These are phyloP conservation scores for Hydrangea macrophylla DNA, from an alignment of 148 eudicot genomes.

Conservation along the genomic window DNA sequence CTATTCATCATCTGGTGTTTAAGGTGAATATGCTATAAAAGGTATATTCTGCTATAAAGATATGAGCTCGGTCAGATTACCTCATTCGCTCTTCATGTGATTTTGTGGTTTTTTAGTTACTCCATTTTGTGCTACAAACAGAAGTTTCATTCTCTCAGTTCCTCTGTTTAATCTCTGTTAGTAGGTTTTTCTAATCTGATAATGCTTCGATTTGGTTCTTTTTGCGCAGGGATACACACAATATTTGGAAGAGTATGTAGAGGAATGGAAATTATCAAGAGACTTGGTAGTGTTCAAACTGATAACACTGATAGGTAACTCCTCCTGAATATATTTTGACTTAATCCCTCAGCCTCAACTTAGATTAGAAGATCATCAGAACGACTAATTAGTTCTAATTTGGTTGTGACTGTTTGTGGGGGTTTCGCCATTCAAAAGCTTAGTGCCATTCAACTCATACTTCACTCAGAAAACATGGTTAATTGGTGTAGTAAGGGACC, in stretches of 20 bases:
- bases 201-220: neutral
- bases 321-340: neutral
- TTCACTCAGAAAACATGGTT: neutral
- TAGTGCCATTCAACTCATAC: neutral
- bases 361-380: neutral
- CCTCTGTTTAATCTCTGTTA: neutral
- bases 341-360: neutral
- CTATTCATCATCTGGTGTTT: neutral
- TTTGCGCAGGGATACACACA: constrained; percentile 80
- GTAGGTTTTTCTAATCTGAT: neutral
- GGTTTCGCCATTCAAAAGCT: neutral
- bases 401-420: neutral
- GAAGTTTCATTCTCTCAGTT: neutral
- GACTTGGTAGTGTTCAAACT: constrained; percentile 95
- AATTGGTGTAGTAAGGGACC: neutral
- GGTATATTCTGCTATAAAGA: neutral
- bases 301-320: constrained; percentile 85
- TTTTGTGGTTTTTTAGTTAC: neutral
- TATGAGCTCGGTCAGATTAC: neutral
- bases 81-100: neutral
- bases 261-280: constrained; percentile 94
- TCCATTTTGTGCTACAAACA: neutral
- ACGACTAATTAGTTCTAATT: neutral
- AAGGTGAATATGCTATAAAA: neutral
- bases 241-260: constrained; percentile 91